phyloP scores from a whole-genome alignment of 805 yeast genomes.

The Myxozyma vanderwaltii region DNA sequence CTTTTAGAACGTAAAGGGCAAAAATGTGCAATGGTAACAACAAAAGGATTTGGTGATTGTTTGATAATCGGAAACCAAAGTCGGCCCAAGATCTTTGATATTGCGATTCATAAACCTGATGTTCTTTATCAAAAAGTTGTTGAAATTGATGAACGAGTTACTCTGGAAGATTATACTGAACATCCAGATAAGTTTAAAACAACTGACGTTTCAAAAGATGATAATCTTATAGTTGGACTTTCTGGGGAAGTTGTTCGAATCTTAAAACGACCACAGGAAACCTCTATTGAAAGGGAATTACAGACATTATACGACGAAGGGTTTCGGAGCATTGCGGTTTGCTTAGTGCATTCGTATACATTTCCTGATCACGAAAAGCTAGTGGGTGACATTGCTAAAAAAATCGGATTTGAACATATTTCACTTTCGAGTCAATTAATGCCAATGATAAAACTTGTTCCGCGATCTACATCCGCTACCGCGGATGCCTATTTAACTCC shows the following conservation, averaged over 20 bases:
- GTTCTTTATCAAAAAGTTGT: slow-evolving; percentile 73
- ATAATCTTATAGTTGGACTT: slow-evolving; percentile 53
- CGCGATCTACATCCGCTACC: slow-evolving; percentile 74
- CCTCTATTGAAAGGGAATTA: slow-evolving; percentile 49
- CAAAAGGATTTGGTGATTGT: slow-evolving; percentile 85
- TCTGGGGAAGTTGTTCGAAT: slow-evolving; percentile 71
- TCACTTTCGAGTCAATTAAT: slow-evolving; percentile 68
- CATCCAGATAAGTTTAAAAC: slow-evolving; percentile 52
- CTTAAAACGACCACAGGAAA: slow-evolving; percentile 53
- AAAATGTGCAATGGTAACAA: slow-evolving; percentile 78
- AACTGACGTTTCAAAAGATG: slow-evolving; percentile 34
- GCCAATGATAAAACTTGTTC: slow-evolving; percentile 77
- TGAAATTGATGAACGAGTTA: slow-evolving; percentile 88
- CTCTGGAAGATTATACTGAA: slow-evolving; percentile 77
- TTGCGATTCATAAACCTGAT: slow-evolving; percentile 70
- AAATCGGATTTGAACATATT: slow-evolving; percentile 66
- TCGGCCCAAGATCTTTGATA: slow-evolving; percentile 84
- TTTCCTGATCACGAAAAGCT: slow-evolving; percentile 67
- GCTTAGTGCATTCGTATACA: slow-evolving; percentile 72
- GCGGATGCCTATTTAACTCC: slow-evolving; percentile 87
- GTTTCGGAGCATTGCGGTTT: slow-evolving; percentile 68
- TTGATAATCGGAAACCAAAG: slow-evolving; percentile 87
- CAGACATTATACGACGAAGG: slow-evolving; percentile 56
- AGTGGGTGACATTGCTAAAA: slow-evolving; percentile 60
- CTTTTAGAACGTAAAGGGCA: slow-evolving; percentile 91